A percentile compares a stretch with the other conserved stretches of the same genome.
These are phyloP conservation scores for Scenedesmus sp. DNA, from an alignment of 163 green algal species.

Conservation along the genomic window DNA sequence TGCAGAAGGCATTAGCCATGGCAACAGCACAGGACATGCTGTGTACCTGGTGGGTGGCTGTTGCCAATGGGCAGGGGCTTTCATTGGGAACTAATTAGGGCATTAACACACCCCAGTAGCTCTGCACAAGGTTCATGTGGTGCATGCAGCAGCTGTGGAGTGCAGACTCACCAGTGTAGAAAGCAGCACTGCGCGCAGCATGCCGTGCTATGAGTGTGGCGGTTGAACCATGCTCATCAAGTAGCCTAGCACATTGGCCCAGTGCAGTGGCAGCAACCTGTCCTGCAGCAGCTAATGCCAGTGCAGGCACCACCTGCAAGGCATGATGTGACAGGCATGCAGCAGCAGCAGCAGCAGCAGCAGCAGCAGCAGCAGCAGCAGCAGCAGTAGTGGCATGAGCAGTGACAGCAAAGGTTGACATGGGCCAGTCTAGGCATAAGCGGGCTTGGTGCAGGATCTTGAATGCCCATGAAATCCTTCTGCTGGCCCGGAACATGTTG, in stretches of 20 bases:
- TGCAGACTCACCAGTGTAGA: not conserved
- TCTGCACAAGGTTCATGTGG: too few relatives aligned
- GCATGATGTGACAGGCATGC: not conserved
- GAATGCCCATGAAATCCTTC: not conserved
- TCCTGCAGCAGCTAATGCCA: slow-evolving; percentile 17
- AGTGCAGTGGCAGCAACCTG: slow-evolving; percentile 19
- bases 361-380: not conserved
- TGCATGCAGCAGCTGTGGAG: not conserved
- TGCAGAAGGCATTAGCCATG: too few relatives aligned
- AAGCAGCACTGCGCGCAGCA: slow-evolving; percentile 2
- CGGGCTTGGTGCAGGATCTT: too few relatives aligned
- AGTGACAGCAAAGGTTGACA: not conserved
- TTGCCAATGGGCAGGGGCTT: too few relatives aligned
- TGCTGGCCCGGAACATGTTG: not conserved
- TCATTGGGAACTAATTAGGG: too few relatives aligned
- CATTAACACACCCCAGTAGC: too few relatives aligned
- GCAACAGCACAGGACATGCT: too few relatives aligned
- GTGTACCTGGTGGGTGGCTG: too few relatives aligned
- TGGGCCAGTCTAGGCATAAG: not conserved
- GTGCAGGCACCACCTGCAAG: slow-evolving; percentile 16
- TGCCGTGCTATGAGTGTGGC: not conserved
- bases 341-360: not conserved
- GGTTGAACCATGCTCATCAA: slow-evolving; percentile 17
- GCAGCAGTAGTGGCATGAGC: too few relatives aligned
- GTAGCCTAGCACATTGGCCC: not conserved